Base-by-base conservation (phyloP, 768 basidiomycete species). In the Hericium coralloides region DNA sequence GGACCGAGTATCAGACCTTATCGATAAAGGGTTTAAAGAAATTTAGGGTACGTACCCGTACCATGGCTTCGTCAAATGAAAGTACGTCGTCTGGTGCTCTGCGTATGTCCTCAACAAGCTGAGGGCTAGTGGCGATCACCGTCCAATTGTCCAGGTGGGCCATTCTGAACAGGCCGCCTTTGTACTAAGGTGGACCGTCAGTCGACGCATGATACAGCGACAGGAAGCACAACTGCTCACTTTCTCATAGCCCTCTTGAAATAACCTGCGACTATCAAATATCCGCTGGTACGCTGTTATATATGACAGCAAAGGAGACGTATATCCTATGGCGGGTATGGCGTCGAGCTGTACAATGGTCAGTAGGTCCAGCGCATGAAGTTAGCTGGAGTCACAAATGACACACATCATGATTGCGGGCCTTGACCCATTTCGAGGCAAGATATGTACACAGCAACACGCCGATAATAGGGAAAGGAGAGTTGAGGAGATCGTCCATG, bases 101-200 rank as follows among this genome's bases (percentile, higher is more conserved):
- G 22, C 79, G 73, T n/a, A 85, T 62, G 43, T 84, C 82, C 6
- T 82, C 77, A 12, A 82, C 66, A 49, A 75, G 67, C 23, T 74
- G 58, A 0, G 69, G 65, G 1, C 78, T 75, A 18, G 70, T 70
- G 20, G 76, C 65, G 7, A 83, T 64, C 20, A 80, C 69, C 14
- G 74, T 57, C 80, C 81, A 82, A 51, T 71, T 67, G 39, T 75
- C 68, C 43, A 77, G 63, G 45, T 68, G 68, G 0, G 79, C 66
- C 4, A 81, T 67, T 64, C 75, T 77, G 67, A 79, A 82, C 4
- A 64, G 36, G 12, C 62, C 54, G 3, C 47, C 49, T n/a, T 62
- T 60, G 55, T 63, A 56, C 64, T 67, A 31, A 10, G 20, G n/a
- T 8, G 43, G 9, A 4, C n/a, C 15, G 9, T 45, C n/a, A 20